These are phyloP conservation scores for Alternaria gansuensis DNA, from an alignment of 2,329 filamentous ascomycete genomes.

Conservation along the genomic window DNA sequence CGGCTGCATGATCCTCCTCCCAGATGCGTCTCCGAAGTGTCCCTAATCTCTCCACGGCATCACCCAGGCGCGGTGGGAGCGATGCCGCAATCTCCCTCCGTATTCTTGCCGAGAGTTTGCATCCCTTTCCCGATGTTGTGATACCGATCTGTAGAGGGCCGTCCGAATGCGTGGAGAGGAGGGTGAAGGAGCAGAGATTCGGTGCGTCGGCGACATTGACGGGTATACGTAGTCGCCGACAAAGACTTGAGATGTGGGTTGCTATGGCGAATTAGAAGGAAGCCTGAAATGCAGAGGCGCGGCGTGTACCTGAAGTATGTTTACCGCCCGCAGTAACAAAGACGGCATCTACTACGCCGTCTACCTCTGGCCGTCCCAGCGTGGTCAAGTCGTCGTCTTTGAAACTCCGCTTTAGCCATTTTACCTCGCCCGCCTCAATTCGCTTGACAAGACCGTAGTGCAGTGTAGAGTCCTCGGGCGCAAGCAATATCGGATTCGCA, in stretches of 20 bases:
- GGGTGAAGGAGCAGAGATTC: constrained; percentile 84
- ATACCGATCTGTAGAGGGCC: constrained; percentile 94
- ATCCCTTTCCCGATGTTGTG: constrained; percentile 93
- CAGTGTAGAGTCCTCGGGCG: constrained; percentile 69
- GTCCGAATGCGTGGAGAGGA: constrained; percentile 88
- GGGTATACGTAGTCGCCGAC: constrained; percentile 82
- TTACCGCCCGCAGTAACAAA: constrained; percentile 76
- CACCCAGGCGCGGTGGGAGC: constrained; percentile 77
- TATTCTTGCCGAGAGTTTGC: constrained; percentile 90
- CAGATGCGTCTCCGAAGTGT: constrained; percentile 55
- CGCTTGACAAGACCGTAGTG: constrained; percentile 69
- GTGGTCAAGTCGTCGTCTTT: constrained; percentile 74
- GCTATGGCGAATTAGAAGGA: constrained; percentile 56
- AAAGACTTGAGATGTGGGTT: constrained; percentile 75
- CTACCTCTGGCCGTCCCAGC: constrained; percentile 82
- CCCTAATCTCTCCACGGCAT: constrained; percentile 79
- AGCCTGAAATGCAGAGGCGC: not conserved
- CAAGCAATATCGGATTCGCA: constrained; percentile 80
- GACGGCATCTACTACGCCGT: constrained; percentile 83
- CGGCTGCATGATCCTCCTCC: constrained; percentile 61
- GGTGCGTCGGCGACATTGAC: constrained; percentile 92
- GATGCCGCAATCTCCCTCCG: constrained; percentile 85
- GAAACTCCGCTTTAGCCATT: constrained; percentile 73
- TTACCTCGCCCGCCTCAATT: constrained; percentile 71
- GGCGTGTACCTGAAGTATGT: constrained; percentile 57